Evolutionary conservation across 345 rosid species (phyloP), one percentile per base, ranked within the genome.

Genomic region (Salix koriyanagi): DNA sequence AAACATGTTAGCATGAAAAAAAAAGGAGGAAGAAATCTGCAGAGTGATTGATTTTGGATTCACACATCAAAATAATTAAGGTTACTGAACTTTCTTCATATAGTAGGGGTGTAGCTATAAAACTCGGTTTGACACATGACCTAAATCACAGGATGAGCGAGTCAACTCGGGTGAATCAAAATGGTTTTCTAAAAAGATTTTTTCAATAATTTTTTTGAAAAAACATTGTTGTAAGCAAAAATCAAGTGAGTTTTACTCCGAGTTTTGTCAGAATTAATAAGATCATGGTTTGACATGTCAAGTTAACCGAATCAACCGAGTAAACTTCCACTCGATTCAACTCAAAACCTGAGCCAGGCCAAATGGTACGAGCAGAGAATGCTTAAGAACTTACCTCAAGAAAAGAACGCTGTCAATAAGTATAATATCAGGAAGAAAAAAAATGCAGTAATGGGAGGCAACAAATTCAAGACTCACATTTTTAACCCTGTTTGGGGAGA

Each of bases 201-300:
- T 46, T 13, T 15, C 14, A 11, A 4, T 2, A 1, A 46, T 3
- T 3, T 2, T 10, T 2, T 46, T 46, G 1, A 14, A 46, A 14
- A 14, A 2, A 14, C 6, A 0, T 46, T 0, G 5, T 14, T 46
- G 52, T 46, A 46, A 46, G 4, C 19, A 46, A 46, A 46, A 46
- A 46, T 46, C 19, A 14, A 46, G 19, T 46, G 6, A 1, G 19
- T 4, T 46, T 11, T 46, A 2, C 4, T 46, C 0, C 1, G 1
- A 11, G 52, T 9, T 46, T 46, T 46, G 18, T 10, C 52, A 2
- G 6, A 0, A 10, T 46, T 11, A 46, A 46, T 46, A 2, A 0
- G 1, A 11, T 46, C 5, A 46, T 1, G 6, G 0, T 46, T 13
- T 46, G 18, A 14, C 0, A 0, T 46, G 13, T 0, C 0, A 0